These are phyloP conservation scores for Euphrasia confusa DNA, from an alignment of 257 asterid species.

Conservation along the genomic window DNA sequence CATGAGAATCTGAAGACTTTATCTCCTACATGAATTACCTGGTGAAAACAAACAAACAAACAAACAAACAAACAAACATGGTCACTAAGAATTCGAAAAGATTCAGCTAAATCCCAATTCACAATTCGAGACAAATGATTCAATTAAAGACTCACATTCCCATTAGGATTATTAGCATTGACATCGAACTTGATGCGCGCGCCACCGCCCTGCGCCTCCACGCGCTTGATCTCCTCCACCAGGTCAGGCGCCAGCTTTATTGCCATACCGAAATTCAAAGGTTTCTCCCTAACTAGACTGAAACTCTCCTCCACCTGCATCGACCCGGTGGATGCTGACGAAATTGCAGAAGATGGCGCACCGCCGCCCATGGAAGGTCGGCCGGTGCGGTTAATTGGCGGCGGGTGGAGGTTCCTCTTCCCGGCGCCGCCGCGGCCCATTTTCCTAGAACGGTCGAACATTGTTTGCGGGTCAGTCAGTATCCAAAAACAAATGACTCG, in stretches of 20 bases:
- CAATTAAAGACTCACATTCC: slow-evolving; percentile 64
- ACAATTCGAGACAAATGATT: slow-evolving; percentile 15
- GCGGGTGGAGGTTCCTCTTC: slow-evolving; percentile 56
- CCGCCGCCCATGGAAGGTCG: slow-evolving; percentile 53
- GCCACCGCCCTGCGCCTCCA: slow-evolving; percentile 65
- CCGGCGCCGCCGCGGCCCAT: slow-evolving; percentile 68
- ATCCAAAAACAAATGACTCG: slow-evolving; percentile 25
- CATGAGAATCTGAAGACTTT: slow-evolving; percentile 86
- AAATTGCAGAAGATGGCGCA: slow-evolving; percentile 26
- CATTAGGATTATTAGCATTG: slow-evolving; percentile 61
- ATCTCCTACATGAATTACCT: slow-evolving; percentile 86
- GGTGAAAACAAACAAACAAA: no score
- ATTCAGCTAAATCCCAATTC: slow-evolving; percentile 20
- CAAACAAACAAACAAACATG: no score
- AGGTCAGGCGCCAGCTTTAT: slow-evolving; percentile 82
- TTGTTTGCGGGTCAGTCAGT: slow-evolving; percentile 34
- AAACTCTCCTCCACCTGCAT: slow-evolving; percentile 63
- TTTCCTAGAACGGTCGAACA: slow-evolving; percentile 74
- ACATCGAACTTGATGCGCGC: slow-evolving; percentile 83
- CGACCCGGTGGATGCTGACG: slow-evolving; percentile 41
- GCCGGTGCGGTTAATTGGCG: slow-evolving; percentile 55
- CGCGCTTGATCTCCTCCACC: slow-evolving; percentile 98
- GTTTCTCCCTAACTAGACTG: slow-evolving; percentile 73
- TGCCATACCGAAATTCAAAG: slow-evolving; percentile 83
- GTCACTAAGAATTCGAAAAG: no score